These are phyloP conservation scores for Botryotinia convoluta DNA, from an alignment of 2,329 filamentous ascomycete species.

Conservation along the genomic window DNA sequence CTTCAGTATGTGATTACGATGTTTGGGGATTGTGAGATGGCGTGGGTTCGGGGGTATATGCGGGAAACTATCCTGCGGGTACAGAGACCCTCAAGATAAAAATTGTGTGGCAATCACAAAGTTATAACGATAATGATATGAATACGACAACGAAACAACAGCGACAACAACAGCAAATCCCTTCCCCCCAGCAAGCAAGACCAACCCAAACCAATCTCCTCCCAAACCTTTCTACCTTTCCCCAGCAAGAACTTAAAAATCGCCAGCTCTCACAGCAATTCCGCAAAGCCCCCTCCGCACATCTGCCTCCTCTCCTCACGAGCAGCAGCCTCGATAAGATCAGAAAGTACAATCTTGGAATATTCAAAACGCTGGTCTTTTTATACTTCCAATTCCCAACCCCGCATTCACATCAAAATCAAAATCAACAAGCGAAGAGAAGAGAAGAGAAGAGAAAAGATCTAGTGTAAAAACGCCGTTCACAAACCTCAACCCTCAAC, in stretches of 20 bases:
- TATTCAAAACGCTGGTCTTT: background rate
- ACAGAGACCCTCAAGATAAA: accelerated
- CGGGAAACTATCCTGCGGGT: background rate
- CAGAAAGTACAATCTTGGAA: background rate
- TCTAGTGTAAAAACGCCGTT: too few species aligned
- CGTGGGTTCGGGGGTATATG: background rate
- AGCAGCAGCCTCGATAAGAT: background rate
- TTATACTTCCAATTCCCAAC: too few species aligned
- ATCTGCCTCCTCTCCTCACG: background rate
- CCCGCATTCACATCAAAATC: too few species aligned
- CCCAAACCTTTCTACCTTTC: too few species aligned
- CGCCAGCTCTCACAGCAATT: background rate
- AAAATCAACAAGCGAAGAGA: too few species aligned
- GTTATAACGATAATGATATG: background rate
- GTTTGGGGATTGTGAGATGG: background rate
- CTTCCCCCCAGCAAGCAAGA: too few species aligned
- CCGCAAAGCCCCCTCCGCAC: background rate
- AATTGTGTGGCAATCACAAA: too few species aligned
- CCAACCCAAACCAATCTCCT: background rate
- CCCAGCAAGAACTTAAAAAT: too few species aligned
- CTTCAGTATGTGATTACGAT: background rate
- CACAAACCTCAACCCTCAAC: too few species aligned
- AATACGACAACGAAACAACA: background rate
- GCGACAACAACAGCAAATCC: background rate
- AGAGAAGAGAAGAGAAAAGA: too few species aligned